Evolutionary conservation across 345 rosid species (phyloP).

Genomic region (Arabidopsis suecica): DNA sequence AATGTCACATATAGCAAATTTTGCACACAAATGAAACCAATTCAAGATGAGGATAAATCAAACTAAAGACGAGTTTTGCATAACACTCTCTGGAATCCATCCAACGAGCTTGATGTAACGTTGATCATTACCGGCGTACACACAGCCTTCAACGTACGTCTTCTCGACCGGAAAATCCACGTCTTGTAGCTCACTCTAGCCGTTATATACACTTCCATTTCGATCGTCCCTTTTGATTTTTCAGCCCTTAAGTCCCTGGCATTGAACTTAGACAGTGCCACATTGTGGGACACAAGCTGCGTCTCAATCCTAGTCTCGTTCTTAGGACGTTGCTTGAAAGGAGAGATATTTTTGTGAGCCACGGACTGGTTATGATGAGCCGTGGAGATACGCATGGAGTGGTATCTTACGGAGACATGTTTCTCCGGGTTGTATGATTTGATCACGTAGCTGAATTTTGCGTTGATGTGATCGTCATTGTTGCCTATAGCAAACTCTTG

Average conservation of each 20-base stretch:
- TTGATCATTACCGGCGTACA: constrained; percentile 58
- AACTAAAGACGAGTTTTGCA: constrained; percentile 60
- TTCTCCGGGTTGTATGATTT: constrained; percentile 66
- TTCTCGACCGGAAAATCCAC: constrained; percentile 57
- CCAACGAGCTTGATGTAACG: constrained; percentile 45
- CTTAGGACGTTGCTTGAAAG: constrained; percentile 68
- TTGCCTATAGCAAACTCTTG: constrained; percentile 54
- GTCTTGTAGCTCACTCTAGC: constrained; percentile 75
- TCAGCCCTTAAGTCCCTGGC: constrained; percentile 56
- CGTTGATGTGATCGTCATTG: constrained; percentile 61
- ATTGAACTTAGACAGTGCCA: constrained; percentile 48
- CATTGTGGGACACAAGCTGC: constrained; percentile 53
- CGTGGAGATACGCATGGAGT: constrained; percentile 57
- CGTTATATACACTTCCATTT: constrained; percentile 56
- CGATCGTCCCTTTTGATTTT: constrained; percentile 50
- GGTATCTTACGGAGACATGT: constrained; percentile 68
- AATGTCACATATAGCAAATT: constrained; percentile 28
- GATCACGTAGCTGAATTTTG: constrained; percentile 61
- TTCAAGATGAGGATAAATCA: not conserved
- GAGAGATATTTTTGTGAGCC: constrained; percentile 54
- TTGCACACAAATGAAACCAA: constrained; percentile 36
- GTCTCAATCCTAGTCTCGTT: constrained; percentile 63
- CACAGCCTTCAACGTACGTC: constrained; percentile 52
- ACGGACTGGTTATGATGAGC: constrained; percentile 62
- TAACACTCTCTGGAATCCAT: constrained; percentile 48